phyloP scores from a whole-genome alignment of 192 early-diverging fungal species.

The Entomortierella parvispora region DNA sequence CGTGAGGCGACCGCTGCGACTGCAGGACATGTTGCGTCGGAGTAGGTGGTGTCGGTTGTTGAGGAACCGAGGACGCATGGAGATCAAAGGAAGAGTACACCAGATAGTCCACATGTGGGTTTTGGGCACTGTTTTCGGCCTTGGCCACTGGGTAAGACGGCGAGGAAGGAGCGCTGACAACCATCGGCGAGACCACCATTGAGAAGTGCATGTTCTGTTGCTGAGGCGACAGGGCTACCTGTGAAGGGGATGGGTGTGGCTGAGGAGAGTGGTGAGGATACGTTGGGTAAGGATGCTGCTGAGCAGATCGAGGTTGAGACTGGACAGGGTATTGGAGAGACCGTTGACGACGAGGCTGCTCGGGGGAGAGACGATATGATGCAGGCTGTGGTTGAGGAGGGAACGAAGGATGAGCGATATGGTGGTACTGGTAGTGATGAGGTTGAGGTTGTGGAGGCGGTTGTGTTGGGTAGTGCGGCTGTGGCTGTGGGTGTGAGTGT shows the following conservation, averaged over 20 bases:
- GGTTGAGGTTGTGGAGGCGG: background rate
- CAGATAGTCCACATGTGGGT: slow-evolving; percentile 9
- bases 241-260: background rate
- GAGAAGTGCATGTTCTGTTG: slow-evolving; percentile 31
- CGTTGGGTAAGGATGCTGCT: background rate
- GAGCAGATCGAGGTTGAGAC: background rate
- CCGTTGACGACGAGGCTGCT: background rate
- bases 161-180: slow-evolving; percentile 26
- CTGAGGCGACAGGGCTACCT: slow-evolving; percentile 4
- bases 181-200: slow-evolving; percentile 30
- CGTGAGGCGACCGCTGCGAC: slow-evolving; percentile 27
- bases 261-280: background rate
- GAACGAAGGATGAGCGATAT: no score
- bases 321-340: background rate
- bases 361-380: background rate
- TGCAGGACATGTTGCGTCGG: slow-evolving; percentile 23
- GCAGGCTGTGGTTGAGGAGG: slow-evolving; percentile 1
- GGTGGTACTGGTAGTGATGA: background rate
- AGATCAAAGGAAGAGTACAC: slow-evolving; percentile 30
- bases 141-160: slow-evolving; percentile 28
- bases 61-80: background rate
- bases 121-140: slow-evolving; percentile 25
- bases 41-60: slow-evolving; percentile 9
- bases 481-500: slow-evolving; percentile 6
- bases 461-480: slow-evolving; percentile 1